phyloP scores from a whole-genome alignment of 306 rosid species.

The Prunus salicina region DNA sequence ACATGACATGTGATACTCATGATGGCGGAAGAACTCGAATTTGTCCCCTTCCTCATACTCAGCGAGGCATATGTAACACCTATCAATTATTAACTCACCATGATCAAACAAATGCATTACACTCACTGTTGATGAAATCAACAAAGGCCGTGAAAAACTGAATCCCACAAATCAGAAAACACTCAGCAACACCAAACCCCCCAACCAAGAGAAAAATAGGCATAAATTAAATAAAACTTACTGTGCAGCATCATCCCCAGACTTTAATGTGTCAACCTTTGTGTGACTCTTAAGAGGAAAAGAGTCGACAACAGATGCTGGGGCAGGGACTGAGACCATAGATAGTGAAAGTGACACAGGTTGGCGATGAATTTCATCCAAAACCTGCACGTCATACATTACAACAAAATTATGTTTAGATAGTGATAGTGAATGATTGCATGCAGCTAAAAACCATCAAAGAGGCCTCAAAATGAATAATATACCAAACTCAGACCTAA shows the following conservation, averaged over 20 bases:
- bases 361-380: constrained; percentile 95
- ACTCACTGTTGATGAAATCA: background rate
- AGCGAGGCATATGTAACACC: constrained; percentile 94
- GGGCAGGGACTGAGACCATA: constrained; percentile 91
- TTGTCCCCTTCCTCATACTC: constrained; percentile 96
- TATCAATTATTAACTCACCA: constrained; percentile 24
- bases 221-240: constrained; percentile 35
- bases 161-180: too few relatives aligned
- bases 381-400: constrained; percentile 52
- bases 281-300: constrained; percentile 78
- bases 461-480: background rate
- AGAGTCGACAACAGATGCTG: constrained; percentile 80
- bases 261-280: constrained; percentile 46
- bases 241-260: constrained; percentile 61
- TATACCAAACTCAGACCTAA: background rate
- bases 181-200: too few relatives aligned
- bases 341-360: constrained; percentile 78
- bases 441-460: background rate
- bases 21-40: constrained; percentile 92
- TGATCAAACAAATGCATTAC: background rate
- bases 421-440: too few relatives aligned
- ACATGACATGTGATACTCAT: constrained; percentile 86
- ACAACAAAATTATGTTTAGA: background rate
- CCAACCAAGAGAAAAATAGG: background rate
- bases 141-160: background rate